Conservation (phyloP, 2,329 filamentous ascomycete genomes). For the Ophiosphaerella korrae region DNA sequence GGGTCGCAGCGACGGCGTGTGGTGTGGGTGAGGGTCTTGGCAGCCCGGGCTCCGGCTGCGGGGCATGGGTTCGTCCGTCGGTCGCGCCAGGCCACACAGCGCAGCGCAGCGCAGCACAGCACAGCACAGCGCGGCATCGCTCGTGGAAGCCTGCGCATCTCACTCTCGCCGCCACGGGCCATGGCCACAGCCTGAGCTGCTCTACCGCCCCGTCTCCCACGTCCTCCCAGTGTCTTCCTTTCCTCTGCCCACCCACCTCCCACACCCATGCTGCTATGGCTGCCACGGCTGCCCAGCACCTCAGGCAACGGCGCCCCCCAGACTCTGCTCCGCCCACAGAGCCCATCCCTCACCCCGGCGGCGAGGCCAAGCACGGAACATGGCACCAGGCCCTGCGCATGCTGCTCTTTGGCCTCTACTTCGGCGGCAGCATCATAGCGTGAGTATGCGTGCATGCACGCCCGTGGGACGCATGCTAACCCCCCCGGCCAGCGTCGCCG, state of each 20-base stretch:
- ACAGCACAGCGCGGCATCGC: neutral
- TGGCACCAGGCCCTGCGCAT: conserved; percentile 52
- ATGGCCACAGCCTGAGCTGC: no score
- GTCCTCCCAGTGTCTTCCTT: no score
- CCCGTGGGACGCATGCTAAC: conserved; percentile 26
- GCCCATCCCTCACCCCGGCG: conserved; percentile 38
- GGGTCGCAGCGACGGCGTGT: neutral
- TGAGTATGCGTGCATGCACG: conserved; percentile 28
- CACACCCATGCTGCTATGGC: no score
- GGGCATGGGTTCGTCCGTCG: conserved; percentile 5
- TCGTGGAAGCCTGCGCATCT: conserved; percentile 20
- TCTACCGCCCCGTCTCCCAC: no score
- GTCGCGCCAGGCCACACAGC: no score
- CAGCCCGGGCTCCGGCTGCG: neutral
- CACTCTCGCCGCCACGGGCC: no score
- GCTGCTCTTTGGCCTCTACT: conserved; percentile 53
- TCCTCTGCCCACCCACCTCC: no score
- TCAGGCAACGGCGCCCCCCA: conserved; percentile 40
- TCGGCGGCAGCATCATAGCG: conserved; percentile 50
- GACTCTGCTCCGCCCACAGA: conserved; percentile 22
- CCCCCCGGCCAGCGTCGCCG: conserved; percentile 51
- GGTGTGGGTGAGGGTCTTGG: no score
- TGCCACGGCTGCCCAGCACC: conserved; percentile 36
- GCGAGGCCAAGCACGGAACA: conserved; percentile 50
- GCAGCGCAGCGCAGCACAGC: no score